Evolutionary conservation across 2,329 filamentous ascomycete species (phyloP).

Genomic region (Phyllosticta citriasiana): DNA sequence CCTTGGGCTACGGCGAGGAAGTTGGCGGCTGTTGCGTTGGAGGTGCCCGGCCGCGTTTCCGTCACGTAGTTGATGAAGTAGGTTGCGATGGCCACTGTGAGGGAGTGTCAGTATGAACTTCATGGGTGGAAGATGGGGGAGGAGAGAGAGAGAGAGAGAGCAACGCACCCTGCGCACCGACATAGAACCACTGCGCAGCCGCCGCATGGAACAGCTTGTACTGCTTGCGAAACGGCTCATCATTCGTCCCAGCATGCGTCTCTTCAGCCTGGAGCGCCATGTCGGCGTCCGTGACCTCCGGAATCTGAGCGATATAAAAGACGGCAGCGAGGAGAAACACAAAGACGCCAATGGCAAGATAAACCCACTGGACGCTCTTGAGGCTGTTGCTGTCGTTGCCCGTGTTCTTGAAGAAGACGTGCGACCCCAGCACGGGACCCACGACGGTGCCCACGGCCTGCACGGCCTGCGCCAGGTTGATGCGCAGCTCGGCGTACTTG

Average conservation of each 20-base stretch:
- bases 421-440: constrained; percentile 48
- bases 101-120: background rate
- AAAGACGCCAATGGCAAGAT: constrained; percentile 52
- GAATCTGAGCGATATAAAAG: constrained; percentile 47
- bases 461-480: constrained; percentile 50
- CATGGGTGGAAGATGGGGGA: no score
- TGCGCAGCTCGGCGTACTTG: constrained; percentile 46
- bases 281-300: constrained; percentile 51
- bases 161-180: constrained; percentile 51
- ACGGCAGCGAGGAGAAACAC: constrained; percentile 47
- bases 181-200: constrained; percentile 70
- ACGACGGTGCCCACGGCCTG: constrained; percentile 50
- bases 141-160: background rate
- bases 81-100: constrained; percentile 36
- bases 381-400: constrained; percentile 40
- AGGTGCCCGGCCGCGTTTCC: constrained; percentile 33
- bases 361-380: constrained; percentile 54
- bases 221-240: constrained; percentile 47
- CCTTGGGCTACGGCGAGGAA: constrained; percentile 68
- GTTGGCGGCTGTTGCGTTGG: constrained; percentile 45
- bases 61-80: constrained; percentile 37
- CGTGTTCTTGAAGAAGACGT: constrained; percentile 52
- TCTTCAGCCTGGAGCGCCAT: constrained; percentile 44
- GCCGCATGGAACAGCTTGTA: constrained; percentile 68
- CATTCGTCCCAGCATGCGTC: constrained; percentile 27